Conservation (phyloP, 208 protist genomes). For the Strigomonas culicis region DNA sequence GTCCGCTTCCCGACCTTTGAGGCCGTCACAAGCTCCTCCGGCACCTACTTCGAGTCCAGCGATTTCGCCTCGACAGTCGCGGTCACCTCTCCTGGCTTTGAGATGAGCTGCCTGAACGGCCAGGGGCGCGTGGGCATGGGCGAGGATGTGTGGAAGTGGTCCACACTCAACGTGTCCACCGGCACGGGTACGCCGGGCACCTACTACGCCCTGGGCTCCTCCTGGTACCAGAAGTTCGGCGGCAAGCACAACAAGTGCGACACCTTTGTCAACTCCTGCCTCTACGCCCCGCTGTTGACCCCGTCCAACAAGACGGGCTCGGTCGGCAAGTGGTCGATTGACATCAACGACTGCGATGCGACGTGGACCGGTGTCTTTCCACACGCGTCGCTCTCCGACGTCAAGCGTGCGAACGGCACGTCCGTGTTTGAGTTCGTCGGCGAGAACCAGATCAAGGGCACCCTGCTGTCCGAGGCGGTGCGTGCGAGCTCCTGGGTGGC, state of each 20-base stretch:
- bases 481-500: constrained; percentile 60
- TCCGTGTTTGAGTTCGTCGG: constrained; percentile 53
- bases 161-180: constrained; percentile 28
- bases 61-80: constrained; percentile 44
- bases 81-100: constrained; percentile 46
- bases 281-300: constrained; percentile 76
- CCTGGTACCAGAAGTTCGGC: constrained; percentile 88
- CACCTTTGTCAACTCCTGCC: constrained; percentile 68
- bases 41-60: constrained; percentile 51
- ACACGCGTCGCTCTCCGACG: constrained; percentile 32
- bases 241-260: constrained; percentile 79
- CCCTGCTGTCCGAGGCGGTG: constrained; percentile 69
- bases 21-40: constrained; percentile 29
- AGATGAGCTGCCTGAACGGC: constrained; percentile 57
- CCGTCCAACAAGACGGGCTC: constrained; percentile 35
- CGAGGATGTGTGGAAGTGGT: constrained; percentile 75
- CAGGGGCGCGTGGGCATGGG: constrained; percentile 53
- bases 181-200: constrained; percentile 51
- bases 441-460: constrained; percentile 44
- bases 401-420: constrained; percentile 34
- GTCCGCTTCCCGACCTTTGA: constrained; percentile 85
- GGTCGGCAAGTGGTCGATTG: constrained; percentile 48
- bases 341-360: constrained; percentile 74
- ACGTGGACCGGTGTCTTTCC: constrained; percentile 79
- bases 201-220: constrained; percentile 49